Conservation (phyloP, 257 asterid genomes). For the Ehretia macrophylla region DNA sequence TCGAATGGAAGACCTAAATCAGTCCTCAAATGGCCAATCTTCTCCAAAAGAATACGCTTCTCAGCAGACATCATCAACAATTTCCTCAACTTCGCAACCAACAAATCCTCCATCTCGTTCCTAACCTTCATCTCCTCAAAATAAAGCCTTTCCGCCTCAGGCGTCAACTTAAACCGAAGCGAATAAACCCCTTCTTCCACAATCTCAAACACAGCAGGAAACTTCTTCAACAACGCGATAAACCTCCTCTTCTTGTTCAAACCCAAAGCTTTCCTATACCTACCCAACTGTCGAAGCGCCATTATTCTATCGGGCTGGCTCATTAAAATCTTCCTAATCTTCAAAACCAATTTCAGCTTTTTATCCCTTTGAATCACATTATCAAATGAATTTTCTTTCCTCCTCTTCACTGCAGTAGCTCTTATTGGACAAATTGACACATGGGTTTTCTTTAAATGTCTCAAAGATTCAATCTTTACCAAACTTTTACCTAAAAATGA, state of each 20-base stretch:
- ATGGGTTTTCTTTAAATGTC: conserved; percentile 31
- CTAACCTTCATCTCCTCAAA: conserved; percentile 81
- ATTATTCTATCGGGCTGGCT: conserved; percentile 80
- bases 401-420: conserved; percentile 77
- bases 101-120: conserved; percentile 86
- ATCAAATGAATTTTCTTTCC: conserved; percentile 88
- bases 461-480: conserved; percentile 23
- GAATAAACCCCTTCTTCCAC: conserved; percentile 94
- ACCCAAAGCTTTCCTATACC: conserved; percentile 69
- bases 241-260: conserved; percentile 62
- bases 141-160: conserved; percentile 92
- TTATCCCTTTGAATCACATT: conserved; percentile 94
- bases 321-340: conserved; percentile 80
- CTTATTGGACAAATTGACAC: conserved; percentile 32
- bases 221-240: conserved; percentile 71
- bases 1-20: conserved; percentile 93
- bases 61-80: conserved; percentile 92
- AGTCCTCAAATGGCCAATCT: conserved; percentile 78
- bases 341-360: conserved; percentile 82
- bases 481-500: conserved; percentile 47
- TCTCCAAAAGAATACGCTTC: conserved; percentile 83
- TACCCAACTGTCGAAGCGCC: conserved; percentile 81
- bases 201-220: conserved; percentile 92
- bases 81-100: conserved; percentile 81
- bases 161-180: conserved; percentile 66